A percentile compares a stretch with the other conserved stretches of the same genome.
Conservation (phyloP, 306 rosid species). For the Quercus alba region DNA sequence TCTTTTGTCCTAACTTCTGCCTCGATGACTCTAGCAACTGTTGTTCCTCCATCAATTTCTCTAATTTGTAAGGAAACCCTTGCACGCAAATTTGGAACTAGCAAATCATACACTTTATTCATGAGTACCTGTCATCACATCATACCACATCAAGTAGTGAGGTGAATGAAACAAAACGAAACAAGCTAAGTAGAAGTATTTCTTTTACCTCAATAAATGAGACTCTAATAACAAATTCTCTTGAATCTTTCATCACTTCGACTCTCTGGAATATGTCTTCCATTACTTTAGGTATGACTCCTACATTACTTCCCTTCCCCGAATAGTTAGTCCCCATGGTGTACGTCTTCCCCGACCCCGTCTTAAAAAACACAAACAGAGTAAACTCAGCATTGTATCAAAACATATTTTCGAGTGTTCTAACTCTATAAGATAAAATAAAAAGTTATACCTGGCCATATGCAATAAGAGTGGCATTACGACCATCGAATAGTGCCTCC, state of each 20-base stretch:
- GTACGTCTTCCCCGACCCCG: no score
- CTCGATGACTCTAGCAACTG: slow-evolving; percentile 82
- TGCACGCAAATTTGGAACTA: slow-evolving; percentile 33
- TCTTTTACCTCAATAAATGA: slow-evolving; percentile 79
- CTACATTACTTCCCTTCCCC: neutral
- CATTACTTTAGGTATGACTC: slow-evolving; percentile 74
- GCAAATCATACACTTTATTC: slow-evolving; percentile 85
- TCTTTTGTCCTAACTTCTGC: slow-evolving; percentile 70
- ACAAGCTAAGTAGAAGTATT: neutral
- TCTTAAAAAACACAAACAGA: no score
- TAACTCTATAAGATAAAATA: neutral
- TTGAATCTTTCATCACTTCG: slow-evolving; percentile 33
- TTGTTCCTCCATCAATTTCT: slow-evolving; percentile 81
- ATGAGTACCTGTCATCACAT: slow-evolving; percentile 59
- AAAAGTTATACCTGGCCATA: slow-evolving; percentile 72
- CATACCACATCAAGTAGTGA: slow-evolving; percentile 1
- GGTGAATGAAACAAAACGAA: neutral
- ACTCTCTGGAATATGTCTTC: slow-evolving; percentile 58
- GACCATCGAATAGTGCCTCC: slow-evolving; percentile 77
- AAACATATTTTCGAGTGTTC: neutral
- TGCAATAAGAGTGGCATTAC: slow-evolving; percentile 92
- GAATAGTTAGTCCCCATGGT: no score
- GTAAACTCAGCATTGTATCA: neutral
- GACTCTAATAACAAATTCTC: slow-evolving; percentile 69
- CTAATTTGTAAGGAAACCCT: slow-evolving; percentile 84